Base-by-base conservation (phyloP, 148 eudicot genomes). In the Selenicereus undatus region DNA sequence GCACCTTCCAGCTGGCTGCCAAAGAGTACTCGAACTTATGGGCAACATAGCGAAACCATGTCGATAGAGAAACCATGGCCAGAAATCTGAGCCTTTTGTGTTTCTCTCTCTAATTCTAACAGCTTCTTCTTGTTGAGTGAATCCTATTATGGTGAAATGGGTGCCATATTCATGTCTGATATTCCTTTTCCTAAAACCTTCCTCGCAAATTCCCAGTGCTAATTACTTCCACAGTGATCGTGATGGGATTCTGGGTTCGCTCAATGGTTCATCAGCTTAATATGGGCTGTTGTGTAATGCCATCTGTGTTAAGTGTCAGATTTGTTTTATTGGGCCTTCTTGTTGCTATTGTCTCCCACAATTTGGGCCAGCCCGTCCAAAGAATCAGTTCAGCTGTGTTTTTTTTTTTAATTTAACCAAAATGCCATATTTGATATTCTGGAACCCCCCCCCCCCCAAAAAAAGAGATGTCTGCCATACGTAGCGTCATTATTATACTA, bases 21-120 rank as follows among this genome's bases (percentile, higher is more conserved):
- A 90, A 64, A 30, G 92, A 88, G 79, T 90, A 90, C n/a, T 88
- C 88, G 78, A 90, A 71, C 78, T 87, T 88, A 80, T 84, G 80
- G 73, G 79, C 81, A 13, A 88, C 39, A 76, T 88, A 88, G 5
- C 92, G 87, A 43, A 86, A 71, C 90, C 90, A 90, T 22, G 87
- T 90, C 3, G 84, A 68, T 11, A 75, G 9, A 17, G 88, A 78
- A 62, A 85, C 88, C 92, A 90, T 90, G 42, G 84, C 77, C 30
- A 48, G 43, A 4, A 20, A 9, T 75, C n/a, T n/a, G 14, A 18
- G 1, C 8, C 0, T 39, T 56, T 13, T 54, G 24, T 14, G 5
- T 1, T 26, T 32, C 54, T 42, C 36, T 24, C 78, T 30, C 65
- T 29, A 18, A 30, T 48, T 51, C 36, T 24, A 22, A 48, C 13